A percentile compares a stretch with the other conserved stretches of the same genome.
phyloP scores from a whole-genome alignment of 768 basidiomycete species.

The Pleurotus djamor region DNA sequence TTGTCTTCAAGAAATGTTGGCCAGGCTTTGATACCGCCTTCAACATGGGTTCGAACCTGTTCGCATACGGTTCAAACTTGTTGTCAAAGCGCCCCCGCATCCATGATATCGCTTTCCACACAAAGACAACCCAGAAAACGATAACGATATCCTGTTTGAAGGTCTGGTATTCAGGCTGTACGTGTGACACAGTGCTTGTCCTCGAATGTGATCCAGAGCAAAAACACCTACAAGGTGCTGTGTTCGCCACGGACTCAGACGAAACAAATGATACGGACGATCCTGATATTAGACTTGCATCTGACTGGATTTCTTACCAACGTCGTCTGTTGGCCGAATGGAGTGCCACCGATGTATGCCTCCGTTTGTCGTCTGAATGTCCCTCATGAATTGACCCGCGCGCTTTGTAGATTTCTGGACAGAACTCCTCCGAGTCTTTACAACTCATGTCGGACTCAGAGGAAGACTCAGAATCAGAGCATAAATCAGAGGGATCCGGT shows the following conservation, averaged over 20 bases:
- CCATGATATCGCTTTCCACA: not conserved
- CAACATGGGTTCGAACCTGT: no score
- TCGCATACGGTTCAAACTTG: not conserved
- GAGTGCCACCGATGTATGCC: no score
- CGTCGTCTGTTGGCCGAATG: not conserved
- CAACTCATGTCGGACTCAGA: no score
- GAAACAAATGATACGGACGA: not conserved
- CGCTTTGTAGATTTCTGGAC: no score
- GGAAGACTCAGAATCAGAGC: no score
- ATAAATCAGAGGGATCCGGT: no score
- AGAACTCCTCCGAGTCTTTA: no score
- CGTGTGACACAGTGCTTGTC: not conserved
- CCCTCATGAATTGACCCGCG: no score
- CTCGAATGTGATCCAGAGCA: not conserved
- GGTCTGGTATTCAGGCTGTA: not conserved
- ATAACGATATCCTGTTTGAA: not conserved
- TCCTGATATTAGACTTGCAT: not conserved
- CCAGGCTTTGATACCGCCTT: not conserved
- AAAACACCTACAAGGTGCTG: not conserved
- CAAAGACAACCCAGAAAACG: no score
- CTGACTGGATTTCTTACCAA: not conserved
- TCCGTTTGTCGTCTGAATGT: no score
- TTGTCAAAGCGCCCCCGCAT: not conserved
- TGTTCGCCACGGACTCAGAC: not conserved
- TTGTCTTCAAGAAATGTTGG: conserved; percentile 3